Conservation (phyloP, 805 yeast genomes). For the Metschnikowia cerradonensis region DNA sequence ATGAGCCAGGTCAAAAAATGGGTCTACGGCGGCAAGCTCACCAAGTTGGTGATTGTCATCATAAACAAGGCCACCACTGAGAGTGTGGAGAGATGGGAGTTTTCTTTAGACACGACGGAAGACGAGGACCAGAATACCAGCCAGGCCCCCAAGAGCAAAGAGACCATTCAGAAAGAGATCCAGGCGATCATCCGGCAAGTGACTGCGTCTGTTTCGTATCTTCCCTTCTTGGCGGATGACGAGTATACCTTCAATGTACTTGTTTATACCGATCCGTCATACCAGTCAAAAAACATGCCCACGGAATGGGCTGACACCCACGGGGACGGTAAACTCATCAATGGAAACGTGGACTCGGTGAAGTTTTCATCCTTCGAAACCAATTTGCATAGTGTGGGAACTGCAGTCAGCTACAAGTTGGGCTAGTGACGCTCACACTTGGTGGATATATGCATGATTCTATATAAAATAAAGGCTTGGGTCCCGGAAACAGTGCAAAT, state of each 20-base stretch:
- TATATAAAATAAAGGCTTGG: neutral
- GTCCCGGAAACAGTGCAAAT: neutral
- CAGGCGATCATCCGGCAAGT: slow-evolving; percentile 84
- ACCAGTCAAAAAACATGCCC: slow-evolving; percentile 54
- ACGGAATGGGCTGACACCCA: slow-evolving; percentile 78
- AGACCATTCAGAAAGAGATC: slow-evolving; percentile 66
- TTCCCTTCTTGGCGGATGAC: slow-evolving; percentile 62
- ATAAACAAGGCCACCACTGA: slow-evolving; percentile 63
- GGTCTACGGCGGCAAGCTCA: slow-evolving; percentile 67
- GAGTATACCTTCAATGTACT: slow-evolving; percentile 76
- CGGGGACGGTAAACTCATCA: slow-evolving; percentile 51
- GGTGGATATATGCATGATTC: slow-evolving; percentile 1
- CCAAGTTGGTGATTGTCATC: slow-evolving; percentile 68
- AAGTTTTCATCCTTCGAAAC: slow-evolving; percentile 67
- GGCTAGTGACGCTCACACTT: slow-evolving; percentile 9
- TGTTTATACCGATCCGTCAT: slow-evolving; percentile 68
- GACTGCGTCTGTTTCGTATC: slow-evolving; percentile 79
- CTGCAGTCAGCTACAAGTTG: slow-evolving; percentile 59
- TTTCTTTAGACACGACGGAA: slow-evolving; percentile 48
- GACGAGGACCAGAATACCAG: slow-evolving; percentile 2
- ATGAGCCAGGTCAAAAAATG: slow-evolving; percentile 62
- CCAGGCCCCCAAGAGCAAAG: slow-evolving; percentile 28
- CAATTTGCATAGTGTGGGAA: slow-evolving; percentile 62
- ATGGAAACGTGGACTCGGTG: slow-evolving; percentile 59
- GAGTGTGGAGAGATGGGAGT: slow-evolving; percentile 83